These are phyloP conservation scores for Phoma sp. DNA, from an alignment of 2,329 filamentous ascomycete species.

Conservation along the genomic window DNA sequence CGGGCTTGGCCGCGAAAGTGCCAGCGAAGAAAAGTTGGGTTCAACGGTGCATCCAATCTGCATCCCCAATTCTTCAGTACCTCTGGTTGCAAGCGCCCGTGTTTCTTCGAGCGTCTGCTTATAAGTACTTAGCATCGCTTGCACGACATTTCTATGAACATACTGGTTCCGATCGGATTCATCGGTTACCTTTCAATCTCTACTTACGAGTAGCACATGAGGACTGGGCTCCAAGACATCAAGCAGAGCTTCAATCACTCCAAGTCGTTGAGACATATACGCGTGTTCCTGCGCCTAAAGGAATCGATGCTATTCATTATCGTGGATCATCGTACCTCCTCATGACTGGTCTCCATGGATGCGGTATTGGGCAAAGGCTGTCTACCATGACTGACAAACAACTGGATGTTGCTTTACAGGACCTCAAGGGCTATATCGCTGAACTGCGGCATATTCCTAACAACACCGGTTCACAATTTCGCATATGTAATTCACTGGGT, in stretches of 20 bases:
- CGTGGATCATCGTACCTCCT: conserved; percentile 23
- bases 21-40: background rate
- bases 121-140: background rate
- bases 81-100: background rate
- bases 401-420: background rate
- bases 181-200: conserved; percentile 27
- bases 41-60: background rate
- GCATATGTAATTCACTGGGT: conserved; percentile 26
- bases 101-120: background rate
- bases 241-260: background rate
- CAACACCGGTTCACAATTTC: conserved; percentile 3
- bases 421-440: background rate
- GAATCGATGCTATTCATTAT: conserved; percentile 4
- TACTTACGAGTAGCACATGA: conserved; percentile 21
- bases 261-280: background rate
- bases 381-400: conserved; percentile 16
- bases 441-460: background rate
- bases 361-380: conserved; percentile 19
- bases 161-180: conserved; percentile 21
- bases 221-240: conserved; percentile 17
- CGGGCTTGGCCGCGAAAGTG: background rate
- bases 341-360: conserved; percentile 21
- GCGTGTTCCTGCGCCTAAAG: background rate
- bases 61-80: background rate
- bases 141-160: conserved; percentile 14